phyloP scores from a whole-genome alignment of 192 early-diverging fungal genomes.

The Coemansia sp. region DNA sequence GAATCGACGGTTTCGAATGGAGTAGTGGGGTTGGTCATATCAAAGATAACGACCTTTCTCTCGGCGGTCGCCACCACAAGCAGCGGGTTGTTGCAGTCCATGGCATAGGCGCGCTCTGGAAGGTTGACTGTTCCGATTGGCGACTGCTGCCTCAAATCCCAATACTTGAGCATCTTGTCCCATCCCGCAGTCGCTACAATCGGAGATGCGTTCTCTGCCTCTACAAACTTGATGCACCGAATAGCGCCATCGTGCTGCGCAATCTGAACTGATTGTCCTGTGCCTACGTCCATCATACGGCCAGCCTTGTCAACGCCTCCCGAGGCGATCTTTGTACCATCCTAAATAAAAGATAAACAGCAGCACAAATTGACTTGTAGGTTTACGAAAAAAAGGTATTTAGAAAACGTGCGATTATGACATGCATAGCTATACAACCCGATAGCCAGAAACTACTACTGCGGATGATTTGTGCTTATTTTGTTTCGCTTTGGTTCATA shows the following conservation, averaged over 20 bases:
- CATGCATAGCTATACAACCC: no score
- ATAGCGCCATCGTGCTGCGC: conserved; percentile 92
- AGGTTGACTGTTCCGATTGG: conserved; percentile 75
- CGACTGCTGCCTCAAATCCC: conserved; percentile 81
- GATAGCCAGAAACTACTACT: no score
- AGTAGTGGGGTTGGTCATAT: conserved; percentile 74
- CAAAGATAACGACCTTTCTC: conserved; percentile 77
- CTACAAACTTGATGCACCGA: conserved; percentile 75
- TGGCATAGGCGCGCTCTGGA: conserved; percentile 87
- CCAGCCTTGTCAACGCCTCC: conserved; percentile 90
- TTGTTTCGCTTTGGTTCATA: not conserved
- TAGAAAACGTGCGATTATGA: no score
- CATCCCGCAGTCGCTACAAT: conserved; percentile 89
- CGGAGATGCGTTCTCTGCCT: conserved; percentile 59
- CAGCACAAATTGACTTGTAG: not conserved
- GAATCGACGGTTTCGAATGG: conserved; percentile 69
- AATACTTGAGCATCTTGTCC: conserved; percentile 97
- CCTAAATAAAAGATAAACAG: conserved; percentile 56
- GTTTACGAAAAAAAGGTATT: no score
- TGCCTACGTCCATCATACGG: conserved; percentile 79
- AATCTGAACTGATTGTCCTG: conserved; percentile 80
- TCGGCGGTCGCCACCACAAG: conserved; percentile 95
- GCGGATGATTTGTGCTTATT: no score
- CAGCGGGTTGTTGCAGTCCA: conserved; percentile 80
- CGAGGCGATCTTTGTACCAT: conserved; percentile 86